These are phyloP conservation scores for Lactifluus rugatus DNA, from an alignment of 768 basidiomycete genomes.

Conservation along the genomic window DNA sequence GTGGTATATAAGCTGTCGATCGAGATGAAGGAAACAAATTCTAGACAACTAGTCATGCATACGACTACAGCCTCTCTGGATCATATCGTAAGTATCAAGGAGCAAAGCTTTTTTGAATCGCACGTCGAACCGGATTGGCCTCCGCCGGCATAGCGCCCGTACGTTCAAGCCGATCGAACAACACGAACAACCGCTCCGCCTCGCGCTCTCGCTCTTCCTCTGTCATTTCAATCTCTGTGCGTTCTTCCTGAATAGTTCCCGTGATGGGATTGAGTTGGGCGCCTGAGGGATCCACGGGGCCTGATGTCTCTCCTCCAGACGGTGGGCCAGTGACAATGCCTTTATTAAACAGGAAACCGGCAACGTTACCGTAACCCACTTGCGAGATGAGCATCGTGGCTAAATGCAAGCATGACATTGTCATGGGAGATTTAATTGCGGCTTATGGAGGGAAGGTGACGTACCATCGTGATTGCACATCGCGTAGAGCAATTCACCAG, in stretches of 20 bases:
- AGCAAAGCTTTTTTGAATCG: slow-evolving; percentile 41
- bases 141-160: slow-evolving; percentile 55
- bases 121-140: slow-evolving; percentile 67
- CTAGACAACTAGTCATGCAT: neutral
- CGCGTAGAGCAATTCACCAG: slow-evolving; percentile 82
- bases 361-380: slow-evolving; percentile 92
- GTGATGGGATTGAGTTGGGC: slow-evolving; percentile 76
- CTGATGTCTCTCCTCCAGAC: slow-evolving; percentile 25
- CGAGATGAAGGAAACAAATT: neutral
- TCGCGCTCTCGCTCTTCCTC: slow-evolving; percentile 93
- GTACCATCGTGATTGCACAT: slow-evolving; percentile 71
- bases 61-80: neutral
- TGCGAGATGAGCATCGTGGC: slow-evolving; percentile 66
- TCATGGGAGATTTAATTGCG: neutral
- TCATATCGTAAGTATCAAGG: slow-evolving; percentile 13
- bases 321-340: slow-evolving; percentile 64
- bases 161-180: slow-evolving; percentile 84
- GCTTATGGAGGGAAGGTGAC: slow-evolving; percentile 1
- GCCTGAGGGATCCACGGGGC: slow-evolving; percentile 26
- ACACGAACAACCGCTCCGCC: slow-evolving; percentile 82
- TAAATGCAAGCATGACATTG: slow-evolving; percentile 20
- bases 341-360: slow-evolving; percentile 89
- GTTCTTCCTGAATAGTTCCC: slow-evolving; percentile 44
- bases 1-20: neutral
- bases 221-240: slow-evolving; percentile 56